Evolutionary conservation across 345 rosid genomes (phyloP).

Genomic region (Lagerstroemia speciosa): DNA sequence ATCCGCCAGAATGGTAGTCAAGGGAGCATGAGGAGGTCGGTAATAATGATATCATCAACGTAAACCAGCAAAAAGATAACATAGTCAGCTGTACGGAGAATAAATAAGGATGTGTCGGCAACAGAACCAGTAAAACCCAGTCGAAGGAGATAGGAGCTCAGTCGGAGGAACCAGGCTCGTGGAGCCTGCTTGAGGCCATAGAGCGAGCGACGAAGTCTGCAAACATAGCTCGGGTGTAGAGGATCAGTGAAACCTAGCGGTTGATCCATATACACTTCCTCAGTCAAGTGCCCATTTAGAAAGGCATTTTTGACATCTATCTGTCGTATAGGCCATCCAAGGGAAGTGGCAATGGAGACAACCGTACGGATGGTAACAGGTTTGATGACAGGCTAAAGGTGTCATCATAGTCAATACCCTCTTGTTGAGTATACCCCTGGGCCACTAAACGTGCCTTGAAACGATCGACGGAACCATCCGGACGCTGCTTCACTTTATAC

Average conservation of each 20-base stretch:
- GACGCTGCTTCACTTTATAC: no score
- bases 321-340: neutral
- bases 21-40: no score
- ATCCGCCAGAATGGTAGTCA: no score
- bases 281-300: neutral
- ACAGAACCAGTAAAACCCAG: neutral
- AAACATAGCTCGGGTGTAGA: neutral
- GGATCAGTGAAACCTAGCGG: neutral
- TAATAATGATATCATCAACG: no score
- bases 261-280: neutral
- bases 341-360: neutral
- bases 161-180: neutral
- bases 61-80: no score
- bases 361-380: neutral
- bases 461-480: no score
- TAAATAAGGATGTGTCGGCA: neutral
- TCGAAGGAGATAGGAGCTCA: neutral
- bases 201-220: neutral
- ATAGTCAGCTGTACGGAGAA: no score
- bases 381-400: slow-evolving; percentile 3
- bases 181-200: slow-evolving; percentile 8
- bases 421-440: no score
- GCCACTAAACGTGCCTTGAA: no score
- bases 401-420: no score
- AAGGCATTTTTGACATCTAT: slow-evolving; percentile 1